Percentiles rank a stretch among this genome's conserved stretches.
These are phyloP conservation scores for Saccharomyces hybrid DNA, from an alignment of 1,139 yeast species.

Conservation along the genomic window DNA sequence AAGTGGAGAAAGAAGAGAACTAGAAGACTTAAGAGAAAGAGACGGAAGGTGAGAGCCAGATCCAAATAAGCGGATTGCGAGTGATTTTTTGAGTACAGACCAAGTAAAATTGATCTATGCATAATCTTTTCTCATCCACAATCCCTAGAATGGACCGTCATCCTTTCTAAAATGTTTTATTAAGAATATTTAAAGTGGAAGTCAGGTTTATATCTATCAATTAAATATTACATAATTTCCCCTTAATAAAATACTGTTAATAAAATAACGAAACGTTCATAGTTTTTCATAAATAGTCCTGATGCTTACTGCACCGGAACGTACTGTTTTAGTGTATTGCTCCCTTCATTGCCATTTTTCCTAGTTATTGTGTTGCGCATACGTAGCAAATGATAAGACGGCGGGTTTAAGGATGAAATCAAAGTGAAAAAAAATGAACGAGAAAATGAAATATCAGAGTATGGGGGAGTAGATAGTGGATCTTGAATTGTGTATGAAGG, in stretches of 20 bases:
- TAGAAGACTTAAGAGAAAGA: conserved; percentile 98
- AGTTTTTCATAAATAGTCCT: background rate
- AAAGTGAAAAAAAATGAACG: background rate
- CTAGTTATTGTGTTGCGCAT: background rate
- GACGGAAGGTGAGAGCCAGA: conserved; percentile 99
- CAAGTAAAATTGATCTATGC: background rate
- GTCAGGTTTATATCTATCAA: background rate
- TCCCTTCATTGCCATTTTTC: background rate
- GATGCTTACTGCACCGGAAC: background rate
- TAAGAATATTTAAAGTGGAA: background rate
- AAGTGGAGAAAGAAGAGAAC: conserved; percentile 83
- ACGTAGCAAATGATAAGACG: background rate
- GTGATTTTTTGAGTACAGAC: background rate
- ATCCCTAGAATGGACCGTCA: background rate
- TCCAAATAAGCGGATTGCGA: conserved; percentile 70
- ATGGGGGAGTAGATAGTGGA: background rate
- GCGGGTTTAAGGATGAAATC: background rate
- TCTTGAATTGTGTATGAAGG: background rate
- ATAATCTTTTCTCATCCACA: background rate
- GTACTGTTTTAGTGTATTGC: background rate
- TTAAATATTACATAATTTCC: background rate
- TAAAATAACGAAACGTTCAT: background rate
- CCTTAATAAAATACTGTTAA: background rate
- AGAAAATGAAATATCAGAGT: background rate
- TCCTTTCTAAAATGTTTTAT: background rate